Conservation (phyloP, 225 moss, liverwort and hornwort genomes). For the Polytrichum commune region DNA sequence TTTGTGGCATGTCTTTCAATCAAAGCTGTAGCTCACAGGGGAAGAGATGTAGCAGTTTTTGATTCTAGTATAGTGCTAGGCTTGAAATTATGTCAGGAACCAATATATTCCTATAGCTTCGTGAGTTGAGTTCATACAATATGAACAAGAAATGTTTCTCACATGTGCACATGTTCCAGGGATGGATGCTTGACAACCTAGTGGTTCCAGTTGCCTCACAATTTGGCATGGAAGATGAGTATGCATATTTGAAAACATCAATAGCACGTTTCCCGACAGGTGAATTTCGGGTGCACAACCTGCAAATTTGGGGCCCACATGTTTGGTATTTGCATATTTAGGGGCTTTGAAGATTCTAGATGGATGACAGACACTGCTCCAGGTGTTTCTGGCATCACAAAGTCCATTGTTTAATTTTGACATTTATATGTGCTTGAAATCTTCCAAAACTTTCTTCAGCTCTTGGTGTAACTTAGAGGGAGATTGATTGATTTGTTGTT, state of each 20-base stretch:
- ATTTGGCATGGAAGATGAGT: constrained; percentile 82
- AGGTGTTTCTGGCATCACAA: background rate
- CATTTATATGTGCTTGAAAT: too few relatives aligned
- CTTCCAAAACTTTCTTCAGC: too few relatives aligned
- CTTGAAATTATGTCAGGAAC: too few relatives aligned
- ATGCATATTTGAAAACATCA: constrained; percentile 76
- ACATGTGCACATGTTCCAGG: constrained; percentile 26
- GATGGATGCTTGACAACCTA: constrained; percentile 85
- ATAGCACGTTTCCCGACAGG: constrained; percentile 85
- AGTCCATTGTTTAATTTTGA: too few relatives aligned
- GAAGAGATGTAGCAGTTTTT: too few relatives aligned
- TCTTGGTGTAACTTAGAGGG: too few relatives aligned
- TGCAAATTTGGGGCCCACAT: too few relatives aligned
- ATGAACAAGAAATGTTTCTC: background rate
- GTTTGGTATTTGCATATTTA: too few relatives aligned
- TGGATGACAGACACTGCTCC: background rate
- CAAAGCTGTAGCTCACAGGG: too few relatives aligned
- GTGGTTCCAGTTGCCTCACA: constrained; percentile 90
- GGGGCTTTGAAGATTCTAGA: background rate
- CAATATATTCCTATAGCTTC: too few relatives aligned
- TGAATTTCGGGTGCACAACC: background rate
- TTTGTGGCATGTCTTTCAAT: too few relatives aligned
- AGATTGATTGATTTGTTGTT: background rate
- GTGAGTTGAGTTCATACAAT: background rate
- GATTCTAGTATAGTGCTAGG: too few relatives aligned